Evolutionary conservation across 306 rosid genomes (phyloP).

Genomic region (Gleditsia sinensis): DNA sequence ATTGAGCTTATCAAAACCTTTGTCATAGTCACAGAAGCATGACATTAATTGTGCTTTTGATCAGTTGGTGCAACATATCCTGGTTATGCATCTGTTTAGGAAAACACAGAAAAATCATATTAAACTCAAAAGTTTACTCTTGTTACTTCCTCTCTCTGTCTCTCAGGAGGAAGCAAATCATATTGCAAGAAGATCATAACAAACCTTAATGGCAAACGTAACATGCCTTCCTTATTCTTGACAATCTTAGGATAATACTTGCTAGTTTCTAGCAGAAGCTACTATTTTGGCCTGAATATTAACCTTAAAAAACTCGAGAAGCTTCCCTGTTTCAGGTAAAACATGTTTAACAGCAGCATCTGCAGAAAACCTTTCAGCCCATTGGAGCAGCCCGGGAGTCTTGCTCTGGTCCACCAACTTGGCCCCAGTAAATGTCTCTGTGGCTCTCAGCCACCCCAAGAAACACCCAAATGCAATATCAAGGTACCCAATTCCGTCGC

Average conservation of each 20-base stretch:
- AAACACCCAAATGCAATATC: too few relatives aligned
- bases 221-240: not conserved
- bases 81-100: too few relatives aligned
- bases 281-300: constrained; percentile 22
- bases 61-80: too few relatives aligned
- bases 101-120: too few relatives aligned
- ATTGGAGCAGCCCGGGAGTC: constrained; percentile 44
- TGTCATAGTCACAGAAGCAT: too few relatives aligned
- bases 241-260: not conserved
- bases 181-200: too few relatives aligned
- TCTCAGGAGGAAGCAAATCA: too few relatives aligned
- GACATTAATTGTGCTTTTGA: too few relatives aligned
- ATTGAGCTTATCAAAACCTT: too few relatives aligned
- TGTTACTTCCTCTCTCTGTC: too few relatives aligned
- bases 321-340: constrained; percentile 50
- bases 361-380: constrained; percentile 48
- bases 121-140: too few relatives aligned
- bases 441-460: constrained; percentile 54
- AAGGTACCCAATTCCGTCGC: too few relatives aligned
- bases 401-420: constrained; percentile 46
- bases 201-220: not conserved
- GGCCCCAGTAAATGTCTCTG: constrained; percentile 35
- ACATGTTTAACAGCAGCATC: constrained; percentile 47
- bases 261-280: constrained; percentile 1
- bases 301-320: constrained; percentile 44